A percentile compares a stretch with the other conserved stretches of the same genome.
Conservation (phyloP, 2,329 filamentous ascomycete species). For the Botrytis fragariae region DNA sequence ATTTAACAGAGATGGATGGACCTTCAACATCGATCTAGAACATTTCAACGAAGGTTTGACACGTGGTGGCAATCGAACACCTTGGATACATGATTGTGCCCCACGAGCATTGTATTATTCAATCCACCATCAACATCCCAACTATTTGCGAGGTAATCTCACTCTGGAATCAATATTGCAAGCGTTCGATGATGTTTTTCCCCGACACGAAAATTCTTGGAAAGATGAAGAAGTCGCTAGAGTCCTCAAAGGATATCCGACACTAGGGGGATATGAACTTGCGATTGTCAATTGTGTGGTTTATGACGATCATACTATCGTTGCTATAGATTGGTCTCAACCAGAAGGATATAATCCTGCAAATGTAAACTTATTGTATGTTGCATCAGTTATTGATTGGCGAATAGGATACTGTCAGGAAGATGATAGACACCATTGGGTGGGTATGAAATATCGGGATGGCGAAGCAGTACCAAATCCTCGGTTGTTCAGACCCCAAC, state of each 20-base stretch:
- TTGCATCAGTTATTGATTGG: neutral
- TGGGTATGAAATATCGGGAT: neutral
- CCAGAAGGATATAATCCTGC: neutral
- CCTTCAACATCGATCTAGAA: neutral
- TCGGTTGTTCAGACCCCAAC: neutral
- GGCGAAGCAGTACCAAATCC: neutral
- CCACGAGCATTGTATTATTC: neutral
- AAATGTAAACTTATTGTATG: neutral
- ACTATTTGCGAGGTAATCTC: neutral
- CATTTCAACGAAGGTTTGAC: neutral
- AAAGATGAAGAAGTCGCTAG: neutral
- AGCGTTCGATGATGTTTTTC: neutral
- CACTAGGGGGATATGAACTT: neutral
- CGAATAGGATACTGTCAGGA: neutral
- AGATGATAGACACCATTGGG: neutral
- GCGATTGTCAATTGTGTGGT: neutral
- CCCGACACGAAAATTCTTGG: neutral
- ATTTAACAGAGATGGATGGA: neutral
- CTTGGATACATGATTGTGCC: neutral
- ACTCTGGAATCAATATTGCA: neutral
- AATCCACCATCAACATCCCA: neutral
- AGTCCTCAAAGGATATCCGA: neutral
- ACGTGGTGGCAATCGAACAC: neutral
- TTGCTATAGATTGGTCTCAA: neutral
- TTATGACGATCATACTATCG: neutral